A percentile compares a stretch with the other conserved stretches of the same genome.
Evolutionary conservation across 73 alveolate species (phyloP).

Genomic region (Stentor roeselii): DNA sequence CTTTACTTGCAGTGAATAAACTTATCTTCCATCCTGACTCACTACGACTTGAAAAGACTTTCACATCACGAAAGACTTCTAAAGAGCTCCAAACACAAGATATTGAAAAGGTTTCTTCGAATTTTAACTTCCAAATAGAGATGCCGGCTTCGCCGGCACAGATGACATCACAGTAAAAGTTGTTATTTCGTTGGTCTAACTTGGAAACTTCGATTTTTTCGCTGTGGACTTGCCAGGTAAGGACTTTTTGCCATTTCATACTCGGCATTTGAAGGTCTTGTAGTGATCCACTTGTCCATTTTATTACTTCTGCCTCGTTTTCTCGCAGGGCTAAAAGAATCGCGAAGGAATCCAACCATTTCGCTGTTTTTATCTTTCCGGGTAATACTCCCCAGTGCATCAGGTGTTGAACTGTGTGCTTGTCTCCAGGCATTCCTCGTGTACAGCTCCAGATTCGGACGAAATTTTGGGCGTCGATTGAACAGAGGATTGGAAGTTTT

Average conservation of each 20-base stretch:
- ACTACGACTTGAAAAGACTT: background rate
- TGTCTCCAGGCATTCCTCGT: background rate
- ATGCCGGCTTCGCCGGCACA: no score
- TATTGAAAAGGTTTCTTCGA: background rate
- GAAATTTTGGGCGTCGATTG: background rate
- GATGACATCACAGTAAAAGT: background rate
- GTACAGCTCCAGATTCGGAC: background rate
- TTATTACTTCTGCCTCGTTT: background rate
- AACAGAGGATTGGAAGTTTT: background rate
- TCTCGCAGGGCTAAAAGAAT: background rate
- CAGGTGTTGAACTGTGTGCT: background rate
- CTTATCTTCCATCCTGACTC: background rate
- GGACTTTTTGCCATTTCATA: background rate
- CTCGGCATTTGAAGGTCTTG: slow-evolving; percentile 4
- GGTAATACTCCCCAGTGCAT: slow-evolving; percentile 17
- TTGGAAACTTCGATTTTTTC: background rate
- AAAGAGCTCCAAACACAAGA: background rate
- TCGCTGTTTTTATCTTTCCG: background rate
- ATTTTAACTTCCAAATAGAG: background rate
- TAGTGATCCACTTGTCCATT: background rate
- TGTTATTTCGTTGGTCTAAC: background rate
- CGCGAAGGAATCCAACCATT: background rate
- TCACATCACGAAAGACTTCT: background rate
- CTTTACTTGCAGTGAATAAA: background rate
- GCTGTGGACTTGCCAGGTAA: background rate